Evolutionary conservation across 768 basidiomycete species (phyloP).

Genomic region (Tricholomella constricta): DNA sequence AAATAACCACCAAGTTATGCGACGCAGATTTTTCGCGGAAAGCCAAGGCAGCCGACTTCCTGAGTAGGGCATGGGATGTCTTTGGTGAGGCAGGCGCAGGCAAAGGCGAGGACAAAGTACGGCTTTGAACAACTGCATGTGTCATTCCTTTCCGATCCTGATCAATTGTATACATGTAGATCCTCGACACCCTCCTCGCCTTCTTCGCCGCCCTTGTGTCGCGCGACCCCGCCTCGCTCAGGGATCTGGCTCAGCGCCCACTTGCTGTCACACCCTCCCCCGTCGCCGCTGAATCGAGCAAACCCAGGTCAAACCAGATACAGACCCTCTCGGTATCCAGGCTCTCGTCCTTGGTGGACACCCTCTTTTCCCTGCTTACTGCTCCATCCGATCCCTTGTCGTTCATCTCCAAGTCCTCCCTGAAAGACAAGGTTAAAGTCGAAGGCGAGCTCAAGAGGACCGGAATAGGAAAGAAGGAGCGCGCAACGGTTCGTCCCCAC

Average conservation of each 20-base stretch:
- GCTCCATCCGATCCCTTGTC: conserved; percentile 48
- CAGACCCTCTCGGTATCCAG: conserved; percentile 1
- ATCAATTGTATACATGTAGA: conserved; percentile 35
- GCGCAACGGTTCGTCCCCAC: conserved; percentile 45
- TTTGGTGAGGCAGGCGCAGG: conserved; percentile 61
- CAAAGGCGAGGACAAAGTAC: conserved; percentile 54
- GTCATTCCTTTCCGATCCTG: neutral
- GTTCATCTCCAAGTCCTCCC: conserved; percentile 31
- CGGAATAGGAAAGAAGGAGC: conserved; percentile 62
- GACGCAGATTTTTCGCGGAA: conserved; percentile 76
- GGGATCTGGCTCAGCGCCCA: conserved; percentile 49
- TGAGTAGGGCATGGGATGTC: conserved; percentile 67
- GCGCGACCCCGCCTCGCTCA: conserved; percentile 54
- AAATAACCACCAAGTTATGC: conserved; percentile 74
- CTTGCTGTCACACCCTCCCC: neutral
- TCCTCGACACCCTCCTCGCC: conserved; percentile 63
- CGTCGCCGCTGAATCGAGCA: conserved; percentile 11
- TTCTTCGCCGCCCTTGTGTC: conserved; percentile 67
- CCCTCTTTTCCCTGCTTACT: conserved; percentile 45
- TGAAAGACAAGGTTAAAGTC: conserved; percentile 14
- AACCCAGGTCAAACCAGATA: conserved; percentile 9
- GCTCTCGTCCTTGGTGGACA: conserved; percentile 33
- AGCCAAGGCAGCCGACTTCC: conserved; percentile 77
- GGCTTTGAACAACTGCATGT: neutral
- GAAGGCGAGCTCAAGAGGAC: conserved; percentile 50